Base-by-base conservation (phyloP, 306 rosid genomes). In the Alnus rubra region DNA sequence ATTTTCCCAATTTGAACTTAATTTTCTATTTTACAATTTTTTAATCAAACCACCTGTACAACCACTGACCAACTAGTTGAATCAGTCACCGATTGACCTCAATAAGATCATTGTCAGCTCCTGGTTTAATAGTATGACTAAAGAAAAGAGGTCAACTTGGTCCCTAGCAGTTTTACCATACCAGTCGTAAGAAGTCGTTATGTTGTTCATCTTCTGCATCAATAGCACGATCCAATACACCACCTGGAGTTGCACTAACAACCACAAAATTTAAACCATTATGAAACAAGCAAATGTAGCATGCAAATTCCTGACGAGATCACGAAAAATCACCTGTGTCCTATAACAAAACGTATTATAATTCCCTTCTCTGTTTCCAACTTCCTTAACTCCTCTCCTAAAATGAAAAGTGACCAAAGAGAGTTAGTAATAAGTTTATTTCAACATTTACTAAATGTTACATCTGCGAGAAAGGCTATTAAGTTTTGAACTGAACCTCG, bases 301-400 rank as follows among this genome's bases (percentile, higher is more conserved):
- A 63, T 18, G 31, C 54, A 31, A 76, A 48, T 45, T 53, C 49
- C 37, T 52, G 44, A 65, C 71, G 15, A 56, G 58, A 16, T 64
- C 18, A 53, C 54, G 67, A 45, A 54, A 19, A 14, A 60, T 68
- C 63, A 88, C 92, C 92, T 86, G 73, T 84, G 90, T 75, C 92
- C 92, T 68, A 88, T 88, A 45, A 86, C 88, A 74, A 88, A 88
- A 31, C 92, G 88, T 23, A 88, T 75, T 78, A 88, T 86, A 69
- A 86, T 88, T 68, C 92, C 90, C 82, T 88, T 88, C 69, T 86
- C 92, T 73, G 39, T 62, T 80, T 86, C 92, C 70, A 88, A 74
- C 81, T 84, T 84, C 86, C 71, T 81, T 44, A 86, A 64, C 31
- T 75, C 81, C 9, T 86, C 81, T 31, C 88, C 92, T 88, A 52